A percentile compares a stretch with the other conserved stretches of the same genome.
phyloP scores from a whole-genome alignment of 148 eudicot genomes.

The Cornus kousa region DNA sequence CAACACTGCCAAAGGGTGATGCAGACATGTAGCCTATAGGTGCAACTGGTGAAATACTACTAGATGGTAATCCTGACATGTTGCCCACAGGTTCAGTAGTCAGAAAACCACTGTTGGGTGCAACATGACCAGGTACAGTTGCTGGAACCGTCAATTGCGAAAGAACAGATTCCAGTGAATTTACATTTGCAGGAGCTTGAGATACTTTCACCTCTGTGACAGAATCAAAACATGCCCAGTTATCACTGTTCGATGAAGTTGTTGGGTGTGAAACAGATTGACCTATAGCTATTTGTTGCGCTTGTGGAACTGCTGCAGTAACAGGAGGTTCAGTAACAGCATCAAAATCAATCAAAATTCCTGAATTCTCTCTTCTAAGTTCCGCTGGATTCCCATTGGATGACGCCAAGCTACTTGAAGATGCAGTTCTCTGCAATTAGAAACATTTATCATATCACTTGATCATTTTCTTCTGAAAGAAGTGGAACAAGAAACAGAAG shows the following conservation, averaged over 20 bases:
- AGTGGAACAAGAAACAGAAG: neutral
- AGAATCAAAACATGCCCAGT: constrained; percentile 91
- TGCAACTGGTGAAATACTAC: constrained; percentile 25
- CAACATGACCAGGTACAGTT: constrained; percentile 30
- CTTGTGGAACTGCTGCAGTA: constrained; percentile 38
- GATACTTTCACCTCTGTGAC: constrained; percentile 36
- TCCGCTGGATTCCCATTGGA: constrained; percentile 65
- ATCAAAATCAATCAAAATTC: constrained; percentile 76
- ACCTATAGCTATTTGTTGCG: constrained; percentile 31
- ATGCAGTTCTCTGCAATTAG: constrained; percentile 76
- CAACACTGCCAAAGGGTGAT: constrained; percentile 17
- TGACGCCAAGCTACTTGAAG: constrained; percentile 89
- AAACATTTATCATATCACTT: neutral
- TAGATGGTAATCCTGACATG: constrained; percentile 30
- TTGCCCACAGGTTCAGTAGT: constrained; percentile 31
- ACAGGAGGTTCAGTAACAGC: constrained; percentile 59
- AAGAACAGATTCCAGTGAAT: constrained; percentile 54
- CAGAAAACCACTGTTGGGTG: constrained; percentile 18
- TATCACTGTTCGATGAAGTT: constrained; percentile 43
- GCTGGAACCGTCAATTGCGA: constrained; percentile 59
- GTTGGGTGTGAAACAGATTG: constrained; percentile 38
- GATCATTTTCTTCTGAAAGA: neutral
- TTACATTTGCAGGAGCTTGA: constrained; percentile 45
- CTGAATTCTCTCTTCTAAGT: constrained; percentile 53
- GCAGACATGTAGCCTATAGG: constrained; percentile 13